Base-by-base conservation (phyloP, 2,329 filamentous ascomycete species). In the Biscogniauxia marginata region DNA sequence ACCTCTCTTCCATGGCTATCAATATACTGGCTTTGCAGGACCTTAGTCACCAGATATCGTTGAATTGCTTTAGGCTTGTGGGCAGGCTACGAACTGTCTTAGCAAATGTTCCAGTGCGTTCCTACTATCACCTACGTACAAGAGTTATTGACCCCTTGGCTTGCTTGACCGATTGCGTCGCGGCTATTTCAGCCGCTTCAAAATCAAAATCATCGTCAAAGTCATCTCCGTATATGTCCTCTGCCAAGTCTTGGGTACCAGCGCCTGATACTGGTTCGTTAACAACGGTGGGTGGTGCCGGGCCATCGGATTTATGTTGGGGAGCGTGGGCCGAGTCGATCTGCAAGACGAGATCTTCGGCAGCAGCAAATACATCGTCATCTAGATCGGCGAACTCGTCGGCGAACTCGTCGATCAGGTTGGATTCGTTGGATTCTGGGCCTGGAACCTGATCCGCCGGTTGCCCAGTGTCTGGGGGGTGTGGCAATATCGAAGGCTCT, bases 41-140 rank as follows among this genome's bases (percentile, higher is more conserved):
- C 84, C 68, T 88, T 85, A 63, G 87, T 88, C 65, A 97, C 83
- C 61, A 93, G 79, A 75, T 96, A 96, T 63, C 93, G 88, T 74
- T 96, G 91, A 68, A 96, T 96, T 49, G 87, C 84, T 76, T 85
- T 87, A 65, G 81, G 77, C 71, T 87, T 89, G 70, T 81, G 77
- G 71, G 78, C 83, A 75, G 82, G 84, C 88, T 89, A 83, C 79
- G 77, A 73, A 75, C 75, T 70, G 69, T 76, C 79, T 93, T 87
- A 92, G 89, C 77, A 80, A 76, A 65, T 69, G 66, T 60, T 60
- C 53, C 63, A 60, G 61, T 56, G 59, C 59, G 62, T 63, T 67
- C 56, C 54, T 61, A 62, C 63, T 60, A 53, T 60, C 63, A 67
- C 66, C 64, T 78, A 86, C 84, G 73, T 85, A 87, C 84, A 79